Evolutionary conservation across 805 yeast genomes (phyloP), one percentile per base, ranked within the genome.

Genomic region (Pichia heedii): DNA sequence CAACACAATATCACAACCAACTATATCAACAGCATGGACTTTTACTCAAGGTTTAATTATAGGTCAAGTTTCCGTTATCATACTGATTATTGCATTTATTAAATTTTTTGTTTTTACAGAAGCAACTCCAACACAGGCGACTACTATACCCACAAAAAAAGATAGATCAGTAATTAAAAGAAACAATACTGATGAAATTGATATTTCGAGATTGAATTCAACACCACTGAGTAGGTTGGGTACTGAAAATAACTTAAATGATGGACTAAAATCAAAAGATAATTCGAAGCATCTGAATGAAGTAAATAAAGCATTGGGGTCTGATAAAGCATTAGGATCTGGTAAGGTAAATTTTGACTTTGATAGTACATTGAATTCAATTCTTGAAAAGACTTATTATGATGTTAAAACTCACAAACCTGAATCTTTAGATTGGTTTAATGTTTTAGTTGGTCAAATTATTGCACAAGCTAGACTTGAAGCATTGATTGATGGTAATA

Each of bases 401-500:
- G 84, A 93, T 56, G 97, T 93, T 2, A 79, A 80, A 37, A 79
- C 78, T 22, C 98, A 93, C 60, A 71, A 79, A 16, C 76, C 97
- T 0, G 98, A 93, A 65, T 83, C 96, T 0, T 66, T 93, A 47
- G 98, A 93, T 60, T 93, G 98, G 98, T 87, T 93, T 61, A 93
- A 90, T 51, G 97, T 93, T 1, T 68, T 93, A 32, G 74, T 93
- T 18, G 98, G 97, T 0, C 97, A 93, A 60, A 80, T 88, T 8
- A 79, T 93, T 22, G 77, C 85, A 27, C 95, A 89, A 50, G 73
- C 88, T 48, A 74, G 98, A 45, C 74, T 80, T n/a, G 97, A 93
- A 58, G 97, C 97, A 0, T 65, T 86, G 44, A 70, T 75, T 35
- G 79, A 88, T 39, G 93, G 93, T 58, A 88, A 87, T 58, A 83